Conservation (phyloP, 2,329 filamentous ascomycete species). For the Cercospora citrullina region DNA sequence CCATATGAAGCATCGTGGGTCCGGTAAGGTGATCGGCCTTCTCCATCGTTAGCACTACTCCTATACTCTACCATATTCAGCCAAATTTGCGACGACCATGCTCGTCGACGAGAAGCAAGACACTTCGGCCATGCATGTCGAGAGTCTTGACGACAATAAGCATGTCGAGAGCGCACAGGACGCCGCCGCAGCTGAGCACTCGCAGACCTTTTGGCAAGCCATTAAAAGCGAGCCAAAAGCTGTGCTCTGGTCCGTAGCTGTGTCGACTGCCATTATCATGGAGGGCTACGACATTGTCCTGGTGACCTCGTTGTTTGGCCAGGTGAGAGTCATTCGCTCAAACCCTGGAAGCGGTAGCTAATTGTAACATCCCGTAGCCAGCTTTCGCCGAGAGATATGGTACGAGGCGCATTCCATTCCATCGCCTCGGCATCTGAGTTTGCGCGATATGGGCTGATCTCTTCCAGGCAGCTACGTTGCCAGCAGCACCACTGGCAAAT, state of each 20-base stretch:
- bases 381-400: slow-evolving; percentile 53
- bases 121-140: not conserved
- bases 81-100: not conserved
- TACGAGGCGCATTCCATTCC: not conserved
- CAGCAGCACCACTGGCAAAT: slow-evolving; percentile 7
- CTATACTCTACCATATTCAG: not conserved
- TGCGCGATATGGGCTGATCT: not conserved
- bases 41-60: not conserved
- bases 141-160: slow-evolving; percentile 7
- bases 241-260: slow-evolving; percentile 57
- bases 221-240: slow-evolving; percentile 47
- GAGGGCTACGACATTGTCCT: slow-evolving; percentile 57
- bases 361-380: not conserved
- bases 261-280: slow-evolving; percentile 59
- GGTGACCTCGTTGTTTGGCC: not conserved
- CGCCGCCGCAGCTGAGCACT: slow-evolving; percentile 21
- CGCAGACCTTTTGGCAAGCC: slow-evolving; percentile 33
- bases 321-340: not conserved
- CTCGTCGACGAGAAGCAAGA: not conserved
- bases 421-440: not conserved
- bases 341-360: too few relatives aligned
- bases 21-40: not conserved
- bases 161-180: slow-evolving; percentile 17
- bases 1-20: not conserved
- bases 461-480: not conserved